Conservation (phyloP, 2,329 filamentous ascomycete species). For the Sarocladium brachiariae region DNA sequence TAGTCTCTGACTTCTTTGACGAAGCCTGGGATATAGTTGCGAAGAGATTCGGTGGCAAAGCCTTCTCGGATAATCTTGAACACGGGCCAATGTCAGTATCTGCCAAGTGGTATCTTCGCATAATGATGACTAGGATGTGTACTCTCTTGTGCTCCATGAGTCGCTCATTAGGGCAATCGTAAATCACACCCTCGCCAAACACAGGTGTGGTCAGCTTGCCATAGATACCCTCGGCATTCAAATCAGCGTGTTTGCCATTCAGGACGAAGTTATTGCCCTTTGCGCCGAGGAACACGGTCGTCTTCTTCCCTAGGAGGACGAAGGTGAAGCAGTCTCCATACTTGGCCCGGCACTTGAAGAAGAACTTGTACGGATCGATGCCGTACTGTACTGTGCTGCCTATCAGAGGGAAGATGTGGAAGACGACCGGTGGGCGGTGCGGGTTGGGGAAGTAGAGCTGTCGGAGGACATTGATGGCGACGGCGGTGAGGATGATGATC, state of each 20-base stretch:
- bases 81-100: not conserved
- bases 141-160: slow-evolving; percentile 1
- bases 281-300: not conserved
- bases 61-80: not conserved
- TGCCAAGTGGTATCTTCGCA: not conserved
- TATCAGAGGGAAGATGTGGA: slow-evolving; percentile 5
- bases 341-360: not conserved
- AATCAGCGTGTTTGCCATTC: slow-evolving; percentile 2
- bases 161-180: slow-evolving; percentile 2
- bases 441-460: slow-evolving; percentile 3
- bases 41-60: not conserved
- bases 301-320: not conserved
- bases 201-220: not conserved
- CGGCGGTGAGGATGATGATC: not conserved
- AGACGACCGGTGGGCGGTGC: not conserved
- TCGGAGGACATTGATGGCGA: not conserved
- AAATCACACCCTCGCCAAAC: not conserved
- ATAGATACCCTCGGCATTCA: not conserved
- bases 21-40: not conserved
- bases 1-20: slow-evolving; percentile 1
- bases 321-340: slow-evolving; percentile 5
- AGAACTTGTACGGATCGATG: slow-evolving; percentile 4
- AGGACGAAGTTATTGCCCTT: slow-evolving; percentile 5
- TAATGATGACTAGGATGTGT: not conserved
- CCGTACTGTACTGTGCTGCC: not conserved